Percentiles rank a stretch among this genome's conserved stretches.
phyloP scores from a whole-genome alignment of 192 early-diverging fungal genomes.

The Powellomyces hirtus region DNA sequence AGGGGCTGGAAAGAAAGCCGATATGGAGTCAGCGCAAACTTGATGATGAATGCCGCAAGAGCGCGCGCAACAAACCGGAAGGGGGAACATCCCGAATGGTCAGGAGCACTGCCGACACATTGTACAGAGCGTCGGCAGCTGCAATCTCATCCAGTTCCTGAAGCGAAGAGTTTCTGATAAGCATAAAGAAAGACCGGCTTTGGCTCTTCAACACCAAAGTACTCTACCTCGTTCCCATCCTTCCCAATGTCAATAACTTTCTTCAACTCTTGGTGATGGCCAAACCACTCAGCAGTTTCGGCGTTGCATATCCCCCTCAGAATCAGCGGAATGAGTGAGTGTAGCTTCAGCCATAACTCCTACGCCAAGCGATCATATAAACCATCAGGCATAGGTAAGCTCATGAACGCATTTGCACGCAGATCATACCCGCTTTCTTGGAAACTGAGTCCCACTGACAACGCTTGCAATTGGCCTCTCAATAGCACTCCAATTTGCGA shows the following conservation, averaged over 20 bases:
- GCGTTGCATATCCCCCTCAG: conserved; percentile 23
- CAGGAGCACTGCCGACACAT: too few species aligned
- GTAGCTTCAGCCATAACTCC: conserved; percentile 34
- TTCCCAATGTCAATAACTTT: not conserved
- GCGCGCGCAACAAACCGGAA: not conserved
- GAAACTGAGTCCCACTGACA: conserved; percentile 23
- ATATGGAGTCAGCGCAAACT: conserved; percentile 4
- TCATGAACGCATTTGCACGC: not conserved
- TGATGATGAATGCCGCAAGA: not conserved
- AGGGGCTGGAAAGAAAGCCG: conserved; percentile 12
- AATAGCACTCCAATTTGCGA: conserved; percentile 54
- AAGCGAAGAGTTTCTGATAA: not conserved
- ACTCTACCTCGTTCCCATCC: not conserved
- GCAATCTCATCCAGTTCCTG: not conserved
- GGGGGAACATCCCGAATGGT: too few species aligned
- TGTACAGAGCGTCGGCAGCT: not conserved
- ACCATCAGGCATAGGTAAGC: conserved; percentile 23
- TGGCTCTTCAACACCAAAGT: not conserved
- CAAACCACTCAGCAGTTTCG: not conserved
- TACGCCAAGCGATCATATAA: conserved; percentile 14
- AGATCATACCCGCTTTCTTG: conserved; percentile 5
- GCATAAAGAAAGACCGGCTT: not conserved
- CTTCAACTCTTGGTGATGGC: not conserved
- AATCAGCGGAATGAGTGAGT: conserved; percentile 36
- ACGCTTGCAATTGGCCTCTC: conserved; percentile 33